Evolutionary conservation across 2,329 filamentous ascomycete species (phyloP).

Genomic region (Talaromyces islandicus): DNA sequence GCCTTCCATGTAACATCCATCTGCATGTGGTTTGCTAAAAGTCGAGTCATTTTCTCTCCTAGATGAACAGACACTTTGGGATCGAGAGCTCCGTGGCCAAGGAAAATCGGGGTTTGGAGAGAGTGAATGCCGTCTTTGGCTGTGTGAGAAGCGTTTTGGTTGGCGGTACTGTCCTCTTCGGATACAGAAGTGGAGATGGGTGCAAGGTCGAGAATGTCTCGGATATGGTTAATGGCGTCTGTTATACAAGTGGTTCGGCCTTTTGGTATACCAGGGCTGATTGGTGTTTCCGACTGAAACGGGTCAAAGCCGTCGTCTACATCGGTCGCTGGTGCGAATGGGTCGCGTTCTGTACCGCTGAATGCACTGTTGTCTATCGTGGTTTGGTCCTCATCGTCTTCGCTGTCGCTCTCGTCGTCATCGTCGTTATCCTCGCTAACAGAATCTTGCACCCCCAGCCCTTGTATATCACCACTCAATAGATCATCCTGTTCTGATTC

Average conservation of each 20-base stretch:
- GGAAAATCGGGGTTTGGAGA: slow-evolving; percentile 34
- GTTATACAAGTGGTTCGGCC: slow-evolving; percentile 4
- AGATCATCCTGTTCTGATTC: neutral
- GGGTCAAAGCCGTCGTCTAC: no score
- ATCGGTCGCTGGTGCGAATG: no score
- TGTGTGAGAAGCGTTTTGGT: no score
- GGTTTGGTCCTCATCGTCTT: slow-evolving; percentile 9
- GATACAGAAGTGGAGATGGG: neutral
- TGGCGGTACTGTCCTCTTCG: neutral
- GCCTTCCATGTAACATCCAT: slow-evolving; percentile 26
- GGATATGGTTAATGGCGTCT: slow-evolving; percentile 22
- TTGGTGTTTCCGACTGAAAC: no score
- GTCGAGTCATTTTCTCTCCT: slow-evolving; percentile 1
- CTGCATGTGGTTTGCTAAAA: neutral
- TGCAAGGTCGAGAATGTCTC: slow-evolving; percentile 27
- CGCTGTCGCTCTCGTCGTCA: slow-evolving; percentile 5
- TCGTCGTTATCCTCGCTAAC: neutral
- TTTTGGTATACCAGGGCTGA: neutral
- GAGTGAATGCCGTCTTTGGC: neutral
- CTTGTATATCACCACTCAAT: slow-evolving; percentile 5
- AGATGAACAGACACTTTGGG: slow-evolving; percentile 31
- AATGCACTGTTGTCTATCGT: neutral
- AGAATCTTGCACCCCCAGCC: neutral
- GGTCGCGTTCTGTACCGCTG: no score
- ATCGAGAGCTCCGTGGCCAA: slow-evolving; percentile 40